phyloP scores from a whole-genome alignment of 2,329 filamentous ascomycete species.

The Conoideocrella luteorostrata region DNA sequence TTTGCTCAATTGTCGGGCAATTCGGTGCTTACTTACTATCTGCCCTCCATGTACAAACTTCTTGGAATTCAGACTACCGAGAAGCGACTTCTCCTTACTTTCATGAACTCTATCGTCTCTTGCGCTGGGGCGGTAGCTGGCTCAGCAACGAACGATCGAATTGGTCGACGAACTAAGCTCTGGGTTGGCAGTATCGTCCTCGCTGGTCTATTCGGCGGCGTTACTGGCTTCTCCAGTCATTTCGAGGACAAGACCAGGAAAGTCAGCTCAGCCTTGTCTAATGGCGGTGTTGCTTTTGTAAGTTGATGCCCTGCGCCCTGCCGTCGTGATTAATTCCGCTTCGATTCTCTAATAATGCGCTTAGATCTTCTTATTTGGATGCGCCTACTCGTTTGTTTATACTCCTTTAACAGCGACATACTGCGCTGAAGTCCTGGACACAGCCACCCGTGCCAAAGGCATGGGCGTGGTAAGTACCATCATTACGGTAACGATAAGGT shows the following conservation, averaged over 20 bases:
- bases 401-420: slow-evolving; percentile 37
- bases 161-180: slow-evolving; percentile 34
- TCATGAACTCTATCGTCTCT: slow-evolving; percentile 31
- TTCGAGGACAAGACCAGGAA: slow-evolving; percentile 26
- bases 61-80: slow-evolving; percentile 48
- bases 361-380: slow-evolving; percentile 44
- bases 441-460: slow-evolving; percentile 27
- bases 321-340: too few species aligned
- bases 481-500: too few species aligned
- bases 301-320: too few species aligned
- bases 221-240: slow-evolving; percentile 40
- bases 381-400: slow-evolving; percentile 45
- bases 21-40: slow-evolving; percentile 45
- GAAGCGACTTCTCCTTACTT: slow-evolving; percentile 38
- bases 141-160: slow-evolving; percentile 23
- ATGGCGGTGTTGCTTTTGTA: slow-evolving; percentile 41
- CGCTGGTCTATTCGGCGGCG: slow-evolving; percentile 38
- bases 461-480: slow-evolving; percentile 24
- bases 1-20: slow-evolving; percentile 50
- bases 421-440: slow-evolving; percentile 27
- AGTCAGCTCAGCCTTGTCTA: slow-evolving; percentile 28
- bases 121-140: slow-evolving; percentile 32
- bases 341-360: not conserved
- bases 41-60: slow-evolving; percentile 44
- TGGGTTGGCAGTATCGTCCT: slow-evolving; percentile 44